Conservation (phyloP, 176 grass and related monocot genomes). For the Musa itinerans region DNA sequence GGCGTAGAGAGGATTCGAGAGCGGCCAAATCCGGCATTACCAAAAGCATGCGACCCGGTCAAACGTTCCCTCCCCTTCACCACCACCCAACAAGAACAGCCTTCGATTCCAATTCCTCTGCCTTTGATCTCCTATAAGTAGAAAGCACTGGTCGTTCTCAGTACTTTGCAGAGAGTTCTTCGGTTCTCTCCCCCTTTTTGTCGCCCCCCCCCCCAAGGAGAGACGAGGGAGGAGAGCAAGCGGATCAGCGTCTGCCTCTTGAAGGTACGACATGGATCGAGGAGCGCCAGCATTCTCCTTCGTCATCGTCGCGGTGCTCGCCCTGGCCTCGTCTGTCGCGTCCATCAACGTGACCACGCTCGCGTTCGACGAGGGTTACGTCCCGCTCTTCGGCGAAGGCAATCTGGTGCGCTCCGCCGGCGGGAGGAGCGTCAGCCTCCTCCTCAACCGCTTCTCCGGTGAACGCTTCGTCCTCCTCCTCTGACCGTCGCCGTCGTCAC, state of each 20-base stretch:
- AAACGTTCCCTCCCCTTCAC: no score
- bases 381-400: constrained; percentile 13
- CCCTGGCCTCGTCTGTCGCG: background rate
- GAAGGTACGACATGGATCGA: background rate
- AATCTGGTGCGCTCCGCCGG: constrained; percentile 4
- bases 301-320: background rate
- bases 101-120: background rate
- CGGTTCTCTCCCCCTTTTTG: background rate
- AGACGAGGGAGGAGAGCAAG: background rate
- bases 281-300: background rate
- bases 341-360: constrained; percentile 7
- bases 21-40: no score
- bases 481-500: background rate
- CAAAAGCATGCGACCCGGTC: no score
- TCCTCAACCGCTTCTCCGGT: constrained; percentile 16
- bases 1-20: no score
- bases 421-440: constrained; percentile 1
- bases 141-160: background rate
- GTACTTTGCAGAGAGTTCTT: background rate
- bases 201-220: background rate
- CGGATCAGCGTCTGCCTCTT: background rate
- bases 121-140: background rate
- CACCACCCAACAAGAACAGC: no score
- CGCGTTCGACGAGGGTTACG: constrained; percentile 10
- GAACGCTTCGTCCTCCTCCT: background rate